Conservation (phyloP, 2,329 filamentous ascomycete species). For the Dichotomopilus funicola region DNA sequence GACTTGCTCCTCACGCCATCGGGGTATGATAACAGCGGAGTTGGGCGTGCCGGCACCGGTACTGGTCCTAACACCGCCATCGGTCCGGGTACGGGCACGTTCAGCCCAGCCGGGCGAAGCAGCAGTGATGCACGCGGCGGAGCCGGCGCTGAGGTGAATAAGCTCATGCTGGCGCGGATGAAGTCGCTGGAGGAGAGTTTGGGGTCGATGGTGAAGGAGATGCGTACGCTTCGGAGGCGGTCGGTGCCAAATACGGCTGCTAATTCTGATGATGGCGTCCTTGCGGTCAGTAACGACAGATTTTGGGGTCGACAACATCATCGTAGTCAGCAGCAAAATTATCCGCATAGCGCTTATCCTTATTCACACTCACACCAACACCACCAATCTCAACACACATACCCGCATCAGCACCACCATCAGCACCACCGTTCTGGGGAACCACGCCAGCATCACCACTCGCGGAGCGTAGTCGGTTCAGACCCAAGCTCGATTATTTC, state of each 20-base stretch:
- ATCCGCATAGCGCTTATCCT: background rate
- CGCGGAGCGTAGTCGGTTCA: background rate
- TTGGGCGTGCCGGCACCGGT: too few relatives aligned
- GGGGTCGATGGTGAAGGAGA: constrained; percentile 74
- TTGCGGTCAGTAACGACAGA: constrained; percentile 20
- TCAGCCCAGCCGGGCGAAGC: background rate
- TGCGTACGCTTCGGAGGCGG: constrained; percentile 51
- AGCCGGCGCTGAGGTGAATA: constrained; percentile 55
- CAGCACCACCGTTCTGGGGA: background rate
- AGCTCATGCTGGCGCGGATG: constrained; percentile 82
- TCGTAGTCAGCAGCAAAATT: background rate
- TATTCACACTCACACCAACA: constrained; percentile 10
- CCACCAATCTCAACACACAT: background rate
- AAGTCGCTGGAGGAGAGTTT: constrained; percentile 90
- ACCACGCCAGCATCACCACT: too few relatives aligned
- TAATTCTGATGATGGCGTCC: constrained; percentile 36
- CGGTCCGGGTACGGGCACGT: background rate
- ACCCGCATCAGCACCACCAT: background rate
- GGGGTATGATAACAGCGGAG: constrained; percentile 25
- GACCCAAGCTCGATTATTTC: constrained; percentile 6
- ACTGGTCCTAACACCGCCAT: constrained; percentile 45
- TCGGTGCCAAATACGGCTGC: constrained; percentile 42
- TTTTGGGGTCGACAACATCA: constrained; percentile 24
- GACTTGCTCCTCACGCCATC: constrained; percentile 41
- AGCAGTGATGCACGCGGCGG: background rate